Percentiles rank a stretch among this genome's conserved stretches.
These are phyloP conservation scores for Gossypium gossypioides DNA, from an alignment of 441 rosid species.

Conservation along the genomic window DNA sequence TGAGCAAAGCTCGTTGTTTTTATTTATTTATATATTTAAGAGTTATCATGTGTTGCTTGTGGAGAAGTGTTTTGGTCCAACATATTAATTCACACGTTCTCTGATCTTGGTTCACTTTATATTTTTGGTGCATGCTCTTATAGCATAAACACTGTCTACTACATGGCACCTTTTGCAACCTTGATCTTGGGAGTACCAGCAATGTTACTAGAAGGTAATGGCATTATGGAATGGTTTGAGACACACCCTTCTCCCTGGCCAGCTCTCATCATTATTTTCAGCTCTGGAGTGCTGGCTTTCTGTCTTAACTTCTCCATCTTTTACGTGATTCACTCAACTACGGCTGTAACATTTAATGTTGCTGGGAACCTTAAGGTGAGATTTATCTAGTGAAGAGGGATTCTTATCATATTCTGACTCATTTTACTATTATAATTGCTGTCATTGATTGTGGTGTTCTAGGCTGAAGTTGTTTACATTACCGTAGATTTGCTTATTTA, in stretches of 20 bases:
- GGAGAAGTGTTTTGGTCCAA: neutral
- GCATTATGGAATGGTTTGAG: conserved; percentile 67
- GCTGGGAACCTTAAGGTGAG: conserved; percentile 98
- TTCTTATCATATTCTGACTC: conserved; percentile 7
- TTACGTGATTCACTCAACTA: conserved; percentile 97
- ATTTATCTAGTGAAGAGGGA: neutral
- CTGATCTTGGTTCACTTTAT: conserved; percentile 14
- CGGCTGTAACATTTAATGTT: conserved; percentile 96
- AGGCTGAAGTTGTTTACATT: neutral
- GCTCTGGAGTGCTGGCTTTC: conserved; percentile 88
- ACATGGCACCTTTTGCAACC: conserved; percentile 98
- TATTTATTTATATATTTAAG: neutral
- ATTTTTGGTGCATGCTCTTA: conserved; percentile 5
- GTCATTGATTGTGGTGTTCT: neutral
- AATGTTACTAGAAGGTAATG: conserved; percentile 71
- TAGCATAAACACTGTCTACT: conserved; percentile 94
- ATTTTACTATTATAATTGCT: neutral
- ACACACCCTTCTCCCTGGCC: conserved; percentile 45
- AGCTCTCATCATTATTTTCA: conserved; percentile 64
- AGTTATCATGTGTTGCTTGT: neutral
- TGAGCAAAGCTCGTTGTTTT: neutral
- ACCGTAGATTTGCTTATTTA: neutral
- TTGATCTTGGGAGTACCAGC: conserved; percentile 87
- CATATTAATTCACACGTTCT: neutral
- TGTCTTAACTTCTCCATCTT: conserved; percentile 97